Evolutionary conservation across 2,329 filamentous ascomycete genomes (phyloP).

Genomic region (Botrytis squamosa): DNA sequence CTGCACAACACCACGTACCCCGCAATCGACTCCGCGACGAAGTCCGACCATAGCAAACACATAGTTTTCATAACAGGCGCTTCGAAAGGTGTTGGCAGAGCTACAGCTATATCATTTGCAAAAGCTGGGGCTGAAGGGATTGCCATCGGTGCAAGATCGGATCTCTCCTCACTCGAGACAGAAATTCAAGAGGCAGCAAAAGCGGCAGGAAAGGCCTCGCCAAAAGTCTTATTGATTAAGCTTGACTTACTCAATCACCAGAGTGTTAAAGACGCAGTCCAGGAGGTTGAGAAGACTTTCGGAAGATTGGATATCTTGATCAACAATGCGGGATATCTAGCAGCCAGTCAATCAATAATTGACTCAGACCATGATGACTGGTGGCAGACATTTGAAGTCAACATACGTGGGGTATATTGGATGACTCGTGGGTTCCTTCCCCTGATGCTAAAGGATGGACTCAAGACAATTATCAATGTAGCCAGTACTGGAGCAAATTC

Average conservation of each 20-base stretch:
- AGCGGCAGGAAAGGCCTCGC: constrained; percentile 25
- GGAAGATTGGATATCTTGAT: constrained; percentile 33
- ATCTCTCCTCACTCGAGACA: constrained; percentile 22
- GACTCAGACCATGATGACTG: constrained; percentile 26
- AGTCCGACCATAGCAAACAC: constrained; percentile 26
- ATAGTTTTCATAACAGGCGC: constrained; percentile 32
- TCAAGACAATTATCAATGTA: constrained; percentile 50
- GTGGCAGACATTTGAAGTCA: constrained; percentile 32
- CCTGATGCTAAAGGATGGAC: constrained; percentile 31
- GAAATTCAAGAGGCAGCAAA: constrained; percentile 29
- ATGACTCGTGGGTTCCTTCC: constrained; percentile 28
- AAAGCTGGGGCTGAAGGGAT: constrained; percentile 31
- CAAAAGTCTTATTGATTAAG: constrained; percentile 27
- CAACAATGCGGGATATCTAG: constrained; percentile 32
- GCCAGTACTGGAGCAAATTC: constrained; percentile 45
- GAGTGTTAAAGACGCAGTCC: constrained; percentile 23
- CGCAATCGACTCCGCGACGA: constrained; percentile 46
- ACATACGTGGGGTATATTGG: constrained; percentile 29
- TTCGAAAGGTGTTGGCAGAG: constrained; percentile 31
- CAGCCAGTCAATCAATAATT: constrained; percentile 18
- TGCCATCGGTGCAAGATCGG: constrained; percentile 28
- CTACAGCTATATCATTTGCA: constrained; percentile 30
- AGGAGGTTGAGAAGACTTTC: constrained; percentile 26
- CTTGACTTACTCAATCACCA: constrained; percentile 27
- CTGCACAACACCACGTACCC: constrained; percentile 52